Percentiles rank a stretch among this genome's conserved stretches.
Evolutionary conservation across 768 basidiomycete species (phyloP).

Genomic region (Rhizopogon roseolus): DNA sequence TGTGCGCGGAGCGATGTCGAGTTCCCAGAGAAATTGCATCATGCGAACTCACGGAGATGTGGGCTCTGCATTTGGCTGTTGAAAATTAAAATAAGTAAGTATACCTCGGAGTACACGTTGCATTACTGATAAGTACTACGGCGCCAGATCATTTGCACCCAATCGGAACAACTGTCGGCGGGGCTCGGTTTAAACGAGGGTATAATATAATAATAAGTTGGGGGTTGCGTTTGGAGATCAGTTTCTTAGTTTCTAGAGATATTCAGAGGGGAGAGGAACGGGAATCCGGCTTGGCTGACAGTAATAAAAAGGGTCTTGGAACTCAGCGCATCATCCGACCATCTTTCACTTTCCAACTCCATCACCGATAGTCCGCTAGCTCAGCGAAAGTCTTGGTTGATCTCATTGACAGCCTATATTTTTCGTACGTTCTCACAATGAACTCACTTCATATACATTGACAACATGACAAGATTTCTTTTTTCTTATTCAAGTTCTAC

Average conservation of each 20-base stretch:
- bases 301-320: conserved; percentile 8
- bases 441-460: conserved; percentile 5
- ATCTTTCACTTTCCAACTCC: conserved; percentile 16
- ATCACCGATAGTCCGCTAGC: conserved; percentile 30
- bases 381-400: conserved; percentile 27
- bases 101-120: no score
- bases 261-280: no score
- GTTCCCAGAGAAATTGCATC: background rate
- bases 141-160: no score
- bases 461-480: conserved; percentile 20
- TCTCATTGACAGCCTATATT: conserved; percentile 17
- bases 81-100: no score
- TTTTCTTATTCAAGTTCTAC: background rate
- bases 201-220: no score
- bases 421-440: conserved; percentile 15
- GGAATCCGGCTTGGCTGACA: no score
- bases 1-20: background rate
- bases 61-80: background rate
- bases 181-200: no score
- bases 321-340: conserved; percentile 22
- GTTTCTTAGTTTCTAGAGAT: no score
- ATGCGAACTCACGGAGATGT: background rate
- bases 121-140: no score
- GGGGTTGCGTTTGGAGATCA: no score
- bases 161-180: no score